Percentiles rank a stretch among this genome's conserved stretches.
Evolutionary conservation across 208 protist species (phyloP).

Genomic region (Trypanosoma grayi): DNA sequence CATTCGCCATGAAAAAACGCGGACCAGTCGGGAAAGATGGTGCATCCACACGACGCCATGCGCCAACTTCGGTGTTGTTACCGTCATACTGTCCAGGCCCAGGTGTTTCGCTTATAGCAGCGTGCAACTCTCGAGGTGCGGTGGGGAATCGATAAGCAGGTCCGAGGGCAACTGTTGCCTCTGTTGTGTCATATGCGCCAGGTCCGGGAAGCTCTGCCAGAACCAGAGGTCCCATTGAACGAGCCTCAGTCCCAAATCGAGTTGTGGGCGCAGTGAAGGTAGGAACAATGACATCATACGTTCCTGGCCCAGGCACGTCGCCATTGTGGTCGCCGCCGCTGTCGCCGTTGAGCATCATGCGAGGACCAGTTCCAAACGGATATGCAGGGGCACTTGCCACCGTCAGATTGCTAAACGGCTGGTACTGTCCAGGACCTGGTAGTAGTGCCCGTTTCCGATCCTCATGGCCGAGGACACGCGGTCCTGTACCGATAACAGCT

Average conservation of each 20-base stretch:
- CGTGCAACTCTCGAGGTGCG: conserved; percentile 18
- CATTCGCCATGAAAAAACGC: conserved; percentile 7
- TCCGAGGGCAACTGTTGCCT: neutral
- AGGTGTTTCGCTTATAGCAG: conserved; percentile 5
- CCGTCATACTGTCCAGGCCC: conserved; percentile 34
- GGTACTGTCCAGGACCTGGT: conserved; percentile 29
- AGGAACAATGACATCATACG: conserved; percentile 25
- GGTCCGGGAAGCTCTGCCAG: conserved; percentile 26
- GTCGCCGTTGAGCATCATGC: conserved; percentile 10
- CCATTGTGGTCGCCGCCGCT: neutral
- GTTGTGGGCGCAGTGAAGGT: conserved; percentile 14
- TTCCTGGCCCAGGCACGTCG: conserved; percentile 32
- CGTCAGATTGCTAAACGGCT: conserved; percentile 11
- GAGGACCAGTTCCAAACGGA: conserved; percentile 39
- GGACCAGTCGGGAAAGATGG: conserved; percentile 19
- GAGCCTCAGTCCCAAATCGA: conserved; percentile 14
- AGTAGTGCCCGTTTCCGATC: conserved; percentile 9
- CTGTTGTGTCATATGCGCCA: conserved; percentile 22
- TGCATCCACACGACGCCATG: neutral
- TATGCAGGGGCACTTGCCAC: conserved; percentile 13
- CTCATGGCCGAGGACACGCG: conserved; percentile 14
- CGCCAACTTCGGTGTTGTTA: neutral
- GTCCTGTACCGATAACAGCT: conserved; percentile 26
- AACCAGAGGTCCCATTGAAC: conserved; percentile 2
- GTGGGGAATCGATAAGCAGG: conserved; percentile 30